Percentiles rank a stretch among this genome's conserved stretches.
Conservation (phyloP, 495 filamentous ascomycete genomes). For the Trichodelitschia bisporula region DNA sequence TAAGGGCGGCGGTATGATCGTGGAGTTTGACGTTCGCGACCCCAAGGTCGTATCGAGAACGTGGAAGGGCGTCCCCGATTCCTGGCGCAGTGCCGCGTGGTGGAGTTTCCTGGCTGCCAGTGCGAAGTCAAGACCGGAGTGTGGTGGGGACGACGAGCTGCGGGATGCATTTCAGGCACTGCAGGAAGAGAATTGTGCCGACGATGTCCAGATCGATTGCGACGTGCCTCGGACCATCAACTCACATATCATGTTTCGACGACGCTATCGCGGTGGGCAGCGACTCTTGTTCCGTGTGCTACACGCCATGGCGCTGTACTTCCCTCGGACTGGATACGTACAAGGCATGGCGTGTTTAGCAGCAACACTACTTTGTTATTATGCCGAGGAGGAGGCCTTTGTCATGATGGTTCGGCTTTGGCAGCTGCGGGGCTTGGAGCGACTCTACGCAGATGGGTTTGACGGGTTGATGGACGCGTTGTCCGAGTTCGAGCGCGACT, state of each 20-base stretch:
- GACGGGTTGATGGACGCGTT: constrained; percentile 69
- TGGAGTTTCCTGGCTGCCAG: constrained; percentile 75
- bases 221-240: constrained; percentile 92
- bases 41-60: constrained; percentile 73
- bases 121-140: constrained; percentile 33
- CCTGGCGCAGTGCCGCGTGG: constrained; percentile 88
- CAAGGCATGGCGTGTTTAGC: constrained; percentile 94
- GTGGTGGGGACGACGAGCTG: constrained; percentile 43
- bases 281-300: constrained; percentile 80
- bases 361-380: constrained; percentile 87
- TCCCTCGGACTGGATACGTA: constrained; percentile 81
- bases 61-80: constrained; percentile 96
- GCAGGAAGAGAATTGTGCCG: constrained; percentile 46
- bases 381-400: constrained; percentile 82
- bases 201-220: constrained; percentile 93
- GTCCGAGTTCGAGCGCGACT: constrained; percentile 65
- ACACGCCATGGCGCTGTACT: constrained; percentile 75
- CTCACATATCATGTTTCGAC: constrained; percentile 92
- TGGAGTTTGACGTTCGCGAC: constrained; percentile 67
- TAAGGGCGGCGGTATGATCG: constrained; percentile 63
- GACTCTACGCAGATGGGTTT: constrained; percentile 67
- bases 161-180: constrained; percentile 36
- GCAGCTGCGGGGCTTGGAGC: constrained; percentile 64
- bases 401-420: constrained; percentile 87
- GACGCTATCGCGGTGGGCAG: constrained; percentile 63